phyloP scores from a whole-genome alignment of 495 filamentous ascomycete species.

The Cercophora samala region DNA sequence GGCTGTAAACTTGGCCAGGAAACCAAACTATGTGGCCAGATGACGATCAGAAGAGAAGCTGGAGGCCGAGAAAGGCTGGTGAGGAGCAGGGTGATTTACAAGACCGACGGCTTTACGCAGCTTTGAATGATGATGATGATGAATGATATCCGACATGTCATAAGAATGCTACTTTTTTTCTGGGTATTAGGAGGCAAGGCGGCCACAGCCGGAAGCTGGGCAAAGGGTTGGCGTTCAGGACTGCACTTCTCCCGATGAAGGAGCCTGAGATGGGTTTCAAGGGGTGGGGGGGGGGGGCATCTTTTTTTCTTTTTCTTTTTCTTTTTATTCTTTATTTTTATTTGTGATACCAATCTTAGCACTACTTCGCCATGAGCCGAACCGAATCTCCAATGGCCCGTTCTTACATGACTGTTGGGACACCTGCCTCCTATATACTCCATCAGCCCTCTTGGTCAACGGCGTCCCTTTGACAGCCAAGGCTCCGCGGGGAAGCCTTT shows the following conservation, averaged over 20 bases:
- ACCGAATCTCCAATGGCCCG: not conserved
- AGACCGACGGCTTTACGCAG: not conserved
- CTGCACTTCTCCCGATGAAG: not conserved
- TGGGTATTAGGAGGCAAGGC: not conserved
- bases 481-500: slow-evolving; percentile 7
- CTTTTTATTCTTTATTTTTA: too few species aligned
- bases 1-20: slow-evolving; percentile 75
- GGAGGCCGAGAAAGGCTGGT: not conserved
- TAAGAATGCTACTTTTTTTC: not conserved
- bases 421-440: not conserved
- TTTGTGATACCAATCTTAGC: slow-evolving; percentile 18
- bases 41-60: slow-evolving; percentile 24
- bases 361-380: not conserved
- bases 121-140: not conserved
- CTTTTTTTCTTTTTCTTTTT: not conserved
- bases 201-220: not conserved
- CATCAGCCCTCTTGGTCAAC: too few species aligned
- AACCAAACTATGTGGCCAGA: slow-evolving; percentile 69
- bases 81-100: not conserved
- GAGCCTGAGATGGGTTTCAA: not conserved
- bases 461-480: too few species aligned
- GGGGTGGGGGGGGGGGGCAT: not conserved
- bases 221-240: not conserved
- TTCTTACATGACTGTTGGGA: not conserved
- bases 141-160: slow-evolving; percentile 1